Conservation (phyloP, 2,329 filamentous ascomycete species). For the Endoconidiophora laricicola region DNA sequence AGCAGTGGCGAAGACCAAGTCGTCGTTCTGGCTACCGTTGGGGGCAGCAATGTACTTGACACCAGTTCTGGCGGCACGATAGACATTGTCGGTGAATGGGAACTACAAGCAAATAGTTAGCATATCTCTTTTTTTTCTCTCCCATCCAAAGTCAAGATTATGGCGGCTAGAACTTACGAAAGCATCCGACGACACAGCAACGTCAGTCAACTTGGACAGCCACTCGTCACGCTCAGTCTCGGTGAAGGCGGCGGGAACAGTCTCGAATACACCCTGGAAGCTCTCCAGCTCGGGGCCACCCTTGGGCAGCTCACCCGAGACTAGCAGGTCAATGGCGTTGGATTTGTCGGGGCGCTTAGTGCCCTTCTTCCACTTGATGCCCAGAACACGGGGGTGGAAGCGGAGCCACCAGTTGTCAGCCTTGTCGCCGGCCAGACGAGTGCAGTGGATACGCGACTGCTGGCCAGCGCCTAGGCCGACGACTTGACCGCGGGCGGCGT, state of each 20-base stretch:
- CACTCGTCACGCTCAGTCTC: constrained; percentile 71
- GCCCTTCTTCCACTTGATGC: constrained; percentile 92
- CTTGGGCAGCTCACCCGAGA: constrained; percentile 75
- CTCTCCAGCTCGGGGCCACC: constrained; percentile 67
- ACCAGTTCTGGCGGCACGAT: constrained; percentile 73
- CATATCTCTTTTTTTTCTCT: neutral
- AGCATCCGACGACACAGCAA: constrained; percentile 83
- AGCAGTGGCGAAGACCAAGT: constrained; percentile 68
- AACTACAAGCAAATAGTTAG: constrained; percentile 40
- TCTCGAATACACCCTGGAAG: constrained; percentile 81
- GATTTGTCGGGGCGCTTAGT: constrained; percentile 94
- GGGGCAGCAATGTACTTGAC: constrained; percentile 94
- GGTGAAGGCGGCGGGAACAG: constrained; percentile 70
- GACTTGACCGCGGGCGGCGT: constrained; percentile 83
- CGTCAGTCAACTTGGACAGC: constrained; percentile 64
- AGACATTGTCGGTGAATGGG: constrained; percentile 97
- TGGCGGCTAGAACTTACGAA: constrained; percentile 48
- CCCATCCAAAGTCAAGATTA: neutral
- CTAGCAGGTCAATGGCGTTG: constrained; percentile 92
- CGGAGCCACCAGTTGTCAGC: constrained; percentile 99
- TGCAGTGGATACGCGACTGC: constrained; percentile 97
- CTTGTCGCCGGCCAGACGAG: constrained; percentile 90
- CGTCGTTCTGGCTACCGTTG: constrained; percentile 74
- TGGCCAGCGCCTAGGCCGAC: constrained; percentile 90
- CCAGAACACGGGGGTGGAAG: constrained; percentile 78